These are phyloP conservation scores for Apophysomyces trapeziformis DNA, from an alignment of 371 early-diverging fungal species.

Conservation along the genomic window DNA sequence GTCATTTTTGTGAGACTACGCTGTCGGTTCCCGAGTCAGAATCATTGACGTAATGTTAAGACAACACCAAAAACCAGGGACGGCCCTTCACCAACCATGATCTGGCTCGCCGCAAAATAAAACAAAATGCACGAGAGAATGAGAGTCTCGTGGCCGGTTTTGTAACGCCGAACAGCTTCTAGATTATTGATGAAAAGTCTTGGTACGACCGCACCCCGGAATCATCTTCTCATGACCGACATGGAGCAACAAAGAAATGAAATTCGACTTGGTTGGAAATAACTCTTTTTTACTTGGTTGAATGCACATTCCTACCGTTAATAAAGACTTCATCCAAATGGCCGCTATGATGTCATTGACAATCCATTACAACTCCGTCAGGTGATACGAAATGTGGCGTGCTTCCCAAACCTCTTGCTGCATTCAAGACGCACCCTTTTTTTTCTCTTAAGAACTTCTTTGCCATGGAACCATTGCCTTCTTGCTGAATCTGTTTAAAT, in stretches of 20 bases:
- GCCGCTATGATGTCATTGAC: conserved; percentile 8
- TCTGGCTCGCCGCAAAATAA: not conserved
- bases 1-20: no score
- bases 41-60: conserved; percentile 1
- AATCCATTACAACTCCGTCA: conserved; percentile 1
- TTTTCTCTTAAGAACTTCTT: not conserved
- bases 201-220: conserved; percentile 4
- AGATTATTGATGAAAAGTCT: not conserved
- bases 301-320: not conserved
- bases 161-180: conserved; percentile 10
- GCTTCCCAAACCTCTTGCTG: conserved; percentile 6
- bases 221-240: not conserved
- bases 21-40: not conserved
- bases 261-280: not conserved
- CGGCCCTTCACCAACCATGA: not conserved
- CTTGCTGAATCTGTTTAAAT: not conserved
- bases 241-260: not conserved
- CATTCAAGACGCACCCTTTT: not conserved
- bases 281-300: not conserved
- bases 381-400: conserved; percentile 10
- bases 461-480: no score
- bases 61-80: not conserved
- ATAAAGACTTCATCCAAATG: not conserved
- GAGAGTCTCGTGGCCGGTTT: conserved; percentile 2
- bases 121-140: not conserved